Conservation (phyloP, 169 alveolate species). For the Nephromyces sp. region DNA sequence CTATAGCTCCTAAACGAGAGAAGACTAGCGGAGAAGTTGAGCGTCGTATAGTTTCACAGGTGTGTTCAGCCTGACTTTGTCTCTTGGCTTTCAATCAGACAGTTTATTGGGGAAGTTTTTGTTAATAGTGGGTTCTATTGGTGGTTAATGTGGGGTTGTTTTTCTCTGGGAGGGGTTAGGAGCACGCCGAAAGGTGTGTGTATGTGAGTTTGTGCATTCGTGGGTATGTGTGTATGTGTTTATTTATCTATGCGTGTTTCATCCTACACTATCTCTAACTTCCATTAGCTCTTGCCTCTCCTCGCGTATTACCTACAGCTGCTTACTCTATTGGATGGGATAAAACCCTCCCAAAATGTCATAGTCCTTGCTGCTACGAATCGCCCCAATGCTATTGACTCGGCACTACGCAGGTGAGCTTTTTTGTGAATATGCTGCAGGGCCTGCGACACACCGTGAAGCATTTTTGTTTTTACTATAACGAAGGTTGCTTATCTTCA, state of each 20-base stretch:
- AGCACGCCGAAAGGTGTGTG: no score
- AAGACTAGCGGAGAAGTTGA: conserved; percentile 35
- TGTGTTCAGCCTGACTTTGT: no score
- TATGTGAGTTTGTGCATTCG: no score
- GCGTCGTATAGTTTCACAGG: conserved; percentile 28
- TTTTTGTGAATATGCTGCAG: no score
- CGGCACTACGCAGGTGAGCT: conserved; percentile 21
- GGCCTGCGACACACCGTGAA: no score
- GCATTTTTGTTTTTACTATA: no score
- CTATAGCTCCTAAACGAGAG: conserved; percentile 61
- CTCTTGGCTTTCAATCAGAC: no score
- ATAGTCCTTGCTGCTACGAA: conserved; percentile 78
- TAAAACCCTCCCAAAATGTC: conserved; percentile 75
- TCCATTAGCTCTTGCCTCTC: not conserved
- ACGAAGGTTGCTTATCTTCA: no score
- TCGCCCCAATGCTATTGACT: conserved; percentile 80
- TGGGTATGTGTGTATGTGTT: not conserved
- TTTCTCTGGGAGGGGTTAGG: no score
- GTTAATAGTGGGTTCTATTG: no score
- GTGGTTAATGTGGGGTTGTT: no score
- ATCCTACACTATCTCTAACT: not conserved
- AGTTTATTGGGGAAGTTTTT: no score
- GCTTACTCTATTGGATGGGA: conserved; percentile 79
- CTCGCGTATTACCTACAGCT: conserved; percentile 52
- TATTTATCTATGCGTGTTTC: not conserved